Percentiles rank a stretch among this genome's conserved stretches.
Conservation (phyloP, 2,329 filamentous ascomycete species). For the Lizonia empirigonia region DNA sequence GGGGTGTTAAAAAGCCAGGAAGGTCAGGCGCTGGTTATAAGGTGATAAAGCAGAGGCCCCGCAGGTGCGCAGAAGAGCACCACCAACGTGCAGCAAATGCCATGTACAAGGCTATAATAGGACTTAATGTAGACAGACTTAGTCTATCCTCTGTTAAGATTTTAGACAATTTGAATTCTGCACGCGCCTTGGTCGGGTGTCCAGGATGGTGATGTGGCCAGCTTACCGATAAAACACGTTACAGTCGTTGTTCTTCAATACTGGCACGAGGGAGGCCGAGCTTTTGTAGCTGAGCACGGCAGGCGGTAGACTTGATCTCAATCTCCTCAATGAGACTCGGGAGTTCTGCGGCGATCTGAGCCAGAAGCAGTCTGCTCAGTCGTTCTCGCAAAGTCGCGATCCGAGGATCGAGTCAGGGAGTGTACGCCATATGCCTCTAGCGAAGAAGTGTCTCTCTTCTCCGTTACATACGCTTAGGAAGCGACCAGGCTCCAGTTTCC, state of each 20-base stretch:
- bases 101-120: too few relatives aligned
- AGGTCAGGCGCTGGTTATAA: too few relatives aligned
- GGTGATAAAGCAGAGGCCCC: too few relatives aligned
- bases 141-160: too few relatives aligned
- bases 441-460: constrained; percentile 33
- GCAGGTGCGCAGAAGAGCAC: too few relatives aligned
- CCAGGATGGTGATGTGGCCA: too few relatives aligned
- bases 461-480: constrained; percentile 33
- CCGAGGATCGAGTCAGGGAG: constrained; percentile 33
- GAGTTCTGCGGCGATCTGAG: constrained; percentile 38
- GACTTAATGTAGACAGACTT: too few relatives aligned
- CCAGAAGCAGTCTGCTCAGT: constrained; percentile 38
- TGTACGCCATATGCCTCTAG: constrained; percentile 22
- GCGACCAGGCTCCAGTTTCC: constrained; percentile 20
- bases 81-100: too few relatives aligned
- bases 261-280: constrained; percentile 29
- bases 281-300: constrained; percentile 20
- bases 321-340: constrained; percentile 29
- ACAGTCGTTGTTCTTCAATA: constrained; percentile 25
- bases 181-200: too few relatives aligned
- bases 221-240: too few relatives aligned
- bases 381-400: constrained; percentile 37
- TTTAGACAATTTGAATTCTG: too few relatives aligned
- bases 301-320: constrained; percentile 19
- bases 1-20: too few relatives aligned